Percentiles rank a stretch among this genome's conserved stretches.
Evolutionary conservation across 441 rosid species (phyloP).

Genomic region (Mallotus repandus): DNA sequence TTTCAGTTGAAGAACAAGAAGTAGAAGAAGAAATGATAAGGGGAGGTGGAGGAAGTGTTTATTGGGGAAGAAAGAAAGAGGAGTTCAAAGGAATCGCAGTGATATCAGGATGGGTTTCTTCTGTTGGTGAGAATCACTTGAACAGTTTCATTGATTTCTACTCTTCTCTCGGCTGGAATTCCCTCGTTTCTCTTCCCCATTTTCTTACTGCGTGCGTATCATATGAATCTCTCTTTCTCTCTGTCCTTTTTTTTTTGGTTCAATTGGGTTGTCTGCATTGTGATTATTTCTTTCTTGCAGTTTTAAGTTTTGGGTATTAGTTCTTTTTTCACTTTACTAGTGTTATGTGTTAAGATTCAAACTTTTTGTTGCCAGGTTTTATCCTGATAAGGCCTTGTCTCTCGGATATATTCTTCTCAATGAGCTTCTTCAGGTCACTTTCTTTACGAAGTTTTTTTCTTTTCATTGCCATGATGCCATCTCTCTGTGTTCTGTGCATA

Average conservation of each 20-base stretch:
- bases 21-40: slow-evolving; percentile 41
- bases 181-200: slow-evolving; percentile 68
- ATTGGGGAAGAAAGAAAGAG: slow-evolving; percentile 51
- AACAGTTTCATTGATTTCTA: slow-evolving; percentile 56
- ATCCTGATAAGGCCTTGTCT: slow-evolving; percentile 70
- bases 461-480: no score
- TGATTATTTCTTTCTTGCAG: no score
- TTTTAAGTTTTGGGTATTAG: no score
- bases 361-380: slow-evolving; percentile 43
- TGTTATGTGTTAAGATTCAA: no score
- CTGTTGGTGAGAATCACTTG: slow-evolving; percentile 40
- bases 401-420: slow-evolving; percentile 61
- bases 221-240: background rate
- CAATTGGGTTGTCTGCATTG: no score
- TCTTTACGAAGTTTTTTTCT: no score
- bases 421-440: slow-evolving; percentile 72
- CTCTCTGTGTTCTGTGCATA: no score
- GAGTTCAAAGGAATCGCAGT: slow-evolving; percentile 64
- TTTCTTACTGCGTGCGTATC: slow-evolving; percentile 65
- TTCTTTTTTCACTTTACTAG: no score
- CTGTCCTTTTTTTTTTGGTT: background rate
- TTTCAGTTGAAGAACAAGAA: no score
- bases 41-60: slow-evolving; percentile 42
- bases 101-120: slow-evolving; percentile 69
- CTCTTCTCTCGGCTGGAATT: slow-evolving; percentile 80